Percentiles rank a stretch among this genome's conserved stretches.
Conservation (phyloP, 2,329 filamentous ascomycete genomes). For the Immersiporthe knoxdaviesiana region DNA sequence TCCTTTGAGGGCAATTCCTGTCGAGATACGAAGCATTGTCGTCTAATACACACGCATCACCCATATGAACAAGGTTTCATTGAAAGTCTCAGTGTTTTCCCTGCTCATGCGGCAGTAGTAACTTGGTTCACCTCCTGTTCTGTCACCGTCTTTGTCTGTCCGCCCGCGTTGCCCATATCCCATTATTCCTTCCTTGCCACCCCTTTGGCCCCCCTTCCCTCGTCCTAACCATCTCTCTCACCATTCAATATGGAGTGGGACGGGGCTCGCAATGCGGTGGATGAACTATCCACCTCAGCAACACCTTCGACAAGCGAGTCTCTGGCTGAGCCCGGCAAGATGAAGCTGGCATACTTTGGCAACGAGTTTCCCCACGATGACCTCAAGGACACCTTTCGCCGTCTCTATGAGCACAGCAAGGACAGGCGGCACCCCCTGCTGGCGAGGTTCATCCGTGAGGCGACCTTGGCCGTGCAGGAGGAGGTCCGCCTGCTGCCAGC, state of each 20-base stretch:
- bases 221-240: not conserved
- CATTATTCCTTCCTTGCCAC: not conserved
- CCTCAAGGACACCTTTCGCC: constrained; percentile 44
- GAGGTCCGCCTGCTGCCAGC: constrained; percentile 42
- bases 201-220: not conserved
- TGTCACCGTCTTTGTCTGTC: not conserved
- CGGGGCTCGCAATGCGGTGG: not conserved
- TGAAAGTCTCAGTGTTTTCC: not conserved
- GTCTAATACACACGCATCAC: not conserved
- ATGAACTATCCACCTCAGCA: constrained; percentile 1
- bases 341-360: constrained; percentile 48
- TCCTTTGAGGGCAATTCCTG: not conserved
- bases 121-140: not conserved
- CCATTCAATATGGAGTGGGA: constrained; percentile 6
- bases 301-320: constrained; percentile 6
- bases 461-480: constrained; percentile 43
- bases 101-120: not conserved
- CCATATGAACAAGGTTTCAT: not conserved
- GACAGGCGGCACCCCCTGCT: constrained; percentile 41
- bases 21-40: not conserved
- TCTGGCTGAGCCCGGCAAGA: constrained; percentile 29
- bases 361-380: constrained; percentile 54
- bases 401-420: constrained; percentile 46
- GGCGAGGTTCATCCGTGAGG: constrained; percentile 46
- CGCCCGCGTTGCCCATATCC: not conserved